These are phyloP conservation scores for Hypocreales sp. DNA, from an alignment of 2,329 filamentous ascomycete species.

Conservation along the genomic window DNA sequence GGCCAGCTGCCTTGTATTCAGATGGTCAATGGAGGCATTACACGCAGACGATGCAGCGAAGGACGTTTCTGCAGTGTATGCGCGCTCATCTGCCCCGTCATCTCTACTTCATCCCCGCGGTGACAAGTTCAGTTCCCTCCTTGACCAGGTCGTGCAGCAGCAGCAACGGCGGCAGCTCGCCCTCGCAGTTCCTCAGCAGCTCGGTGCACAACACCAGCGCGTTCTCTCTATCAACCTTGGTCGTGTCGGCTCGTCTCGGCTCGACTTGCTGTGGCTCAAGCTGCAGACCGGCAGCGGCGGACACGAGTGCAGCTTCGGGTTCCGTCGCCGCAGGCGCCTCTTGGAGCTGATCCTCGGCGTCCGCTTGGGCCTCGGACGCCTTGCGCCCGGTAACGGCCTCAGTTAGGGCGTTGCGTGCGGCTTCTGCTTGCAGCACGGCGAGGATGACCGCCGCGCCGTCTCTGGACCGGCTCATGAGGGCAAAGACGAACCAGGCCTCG, in stretches of 20 bases:
- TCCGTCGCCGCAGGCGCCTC: constrained; percentile 3
- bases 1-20: constrained; percentile 18
- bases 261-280: constrained; percentile 33
- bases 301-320: constrained; percentile 5
- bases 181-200: constrained; percentile 28
- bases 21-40: constrained; percentile 14
- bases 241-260: constrained; percentile 26
- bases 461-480: constrained; percentile 37
- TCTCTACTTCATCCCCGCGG: constrained; percentile 8
- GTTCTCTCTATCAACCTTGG: constrained; percentile 43
- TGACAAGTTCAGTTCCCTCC: constrained; percentile 32
- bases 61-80: too few relatives aligned
- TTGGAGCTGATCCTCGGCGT: constrained; percentile 7
- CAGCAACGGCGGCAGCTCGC: constrained; percentile 22
- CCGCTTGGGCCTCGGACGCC: constrained; percentile 2
- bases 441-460: constrained; percentile 32
- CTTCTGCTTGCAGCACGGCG: constrained; percentile 23
- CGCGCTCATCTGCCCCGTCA: too few relatives aligned
- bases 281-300: constrained; percentile 17
- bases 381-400: constrained; percentile 32
- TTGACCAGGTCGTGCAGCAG: constrained; percentile 33
- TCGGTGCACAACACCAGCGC: constrained; percentile 42
- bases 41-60: constrained; percentile 3
- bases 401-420: constrained; percentile 27
- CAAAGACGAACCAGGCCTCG: constrained; percentile 47